Base-by-base conservation (phyloP, 495 filamentous ascomycete genomes). In the Hypoxylon lienhwacheense region DNA sequence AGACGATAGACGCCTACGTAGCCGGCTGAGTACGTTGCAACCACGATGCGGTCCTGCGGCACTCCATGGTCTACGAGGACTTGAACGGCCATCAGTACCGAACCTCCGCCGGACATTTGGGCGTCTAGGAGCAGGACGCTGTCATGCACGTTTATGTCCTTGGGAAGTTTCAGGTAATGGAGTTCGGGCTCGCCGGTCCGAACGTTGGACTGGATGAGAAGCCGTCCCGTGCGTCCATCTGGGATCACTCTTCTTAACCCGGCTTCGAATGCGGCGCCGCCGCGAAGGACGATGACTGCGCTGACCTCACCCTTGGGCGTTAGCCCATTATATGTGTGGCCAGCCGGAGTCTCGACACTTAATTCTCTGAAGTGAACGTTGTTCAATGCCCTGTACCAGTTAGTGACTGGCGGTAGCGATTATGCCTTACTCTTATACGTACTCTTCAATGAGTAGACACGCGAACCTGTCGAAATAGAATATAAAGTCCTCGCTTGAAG, bases 1-100 rank as follows among this genome's bases (percentile, higher is more conserved):
- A 98, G 71, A 42, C 93, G 77, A 51, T 91, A 88, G 33, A 97
- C 64, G 0, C 91, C 93, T 51, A 82, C 80, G 55, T 81, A 82
- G n/a, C 89, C 89, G 1, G 89, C 90, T 48, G 87, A 82, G 64
- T 89, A 92, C 4, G 90, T 91, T 33, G 93, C 90, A 69, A 95
- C 89, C 20, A 95, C 86, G 51, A 98, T 93, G 47, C 78, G 83
- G 12, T 89, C 82, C 65, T 91, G 85, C 14, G 80, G 72, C n/a
- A 97, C 91, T 1, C 93, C 93, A 65, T 97, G 90, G 70, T 98
- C 93, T 33, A 95, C 82, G 49, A 98, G 71, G 26, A 98, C 90
- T 55, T 89, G 85, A 21, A 97, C 92, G 3, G 93, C 91, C 93
- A 98, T 98, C 37, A 98, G 74, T 4, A 91, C 95, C 29, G 93